Conservation (phyloP, 2,329 filamentous ascomycete species). For the Chaetomiaceae sp. region DNA sequence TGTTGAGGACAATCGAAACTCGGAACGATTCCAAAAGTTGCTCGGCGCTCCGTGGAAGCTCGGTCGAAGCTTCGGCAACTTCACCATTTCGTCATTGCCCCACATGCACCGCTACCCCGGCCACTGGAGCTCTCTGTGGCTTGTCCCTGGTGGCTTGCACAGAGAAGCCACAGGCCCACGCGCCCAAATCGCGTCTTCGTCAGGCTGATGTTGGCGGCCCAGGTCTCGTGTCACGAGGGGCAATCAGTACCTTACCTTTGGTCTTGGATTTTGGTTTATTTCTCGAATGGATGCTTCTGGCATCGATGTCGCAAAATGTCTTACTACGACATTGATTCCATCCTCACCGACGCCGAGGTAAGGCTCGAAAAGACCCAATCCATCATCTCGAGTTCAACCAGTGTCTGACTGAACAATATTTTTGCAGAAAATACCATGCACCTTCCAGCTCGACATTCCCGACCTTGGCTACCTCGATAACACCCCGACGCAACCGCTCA, state of each 20-base stretch:
- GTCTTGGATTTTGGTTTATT: neutral
- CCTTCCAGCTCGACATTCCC: conserved; percentile 84
- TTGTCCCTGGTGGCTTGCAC: neutral
- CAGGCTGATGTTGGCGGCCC: neutral
- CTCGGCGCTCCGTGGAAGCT: conserved; percentile 20
- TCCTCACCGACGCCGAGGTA: conserved; percentile 80
- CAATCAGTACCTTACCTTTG: too few relatives aligned
- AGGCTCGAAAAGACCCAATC: neutral
- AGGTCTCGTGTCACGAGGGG: neutral
- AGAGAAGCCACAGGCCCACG: conserved; percentile 3
- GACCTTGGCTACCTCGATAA: conserved; percentile 87
- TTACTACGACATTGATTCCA: conserved; percentile 81
- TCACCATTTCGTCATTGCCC: conserved; percentile 25
- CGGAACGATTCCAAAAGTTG: conserved; percentile 4
- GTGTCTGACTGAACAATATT: conserved; percentile 13
- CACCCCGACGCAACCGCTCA: conserved; percentile 66
- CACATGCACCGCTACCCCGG: neutral
- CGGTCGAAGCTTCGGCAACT: conserved; percentile 23
- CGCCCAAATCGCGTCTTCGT: conserved; percentile 9
- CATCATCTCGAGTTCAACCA: neutral
- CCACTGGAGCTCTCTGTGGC: neutral
- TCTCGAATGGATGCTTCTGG: neutral
- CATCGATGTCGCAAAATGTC: conserved; percentile 45
- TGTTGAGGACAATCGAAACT: neutral
- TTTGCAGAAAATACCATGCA: conserved; percentile 84